Evolutionary conservation across 2,329 filamentous ascomycete genomes (phyloP).

Genomic region (Diaporthe sp.): DNA sequence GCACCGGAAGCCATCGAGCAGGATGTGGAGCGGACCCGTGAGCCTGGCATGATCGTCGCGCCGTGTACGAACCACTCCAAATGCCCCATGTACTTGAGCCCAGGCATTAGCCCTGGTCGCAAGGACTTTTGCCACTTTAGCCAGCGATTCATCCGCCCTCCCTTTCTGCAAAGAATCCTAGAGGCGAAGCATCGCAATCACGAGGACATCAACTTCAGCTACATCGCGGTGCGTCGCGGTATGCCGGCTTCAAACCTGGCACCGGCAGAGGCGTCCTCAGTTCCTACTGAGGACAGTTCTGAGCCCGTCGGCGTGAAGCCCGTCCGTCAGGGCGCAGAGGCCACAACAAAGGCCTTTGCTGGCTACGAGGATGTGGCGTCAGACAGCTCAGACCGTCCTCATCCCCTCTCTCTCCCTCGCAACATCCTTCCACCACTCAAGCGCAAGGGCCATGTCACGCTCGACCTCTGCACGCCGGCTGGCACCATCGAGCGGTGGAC

Average conservation of each 20-base stretch:
- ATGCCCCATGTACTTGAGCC: slow-evolving; percentile 88
- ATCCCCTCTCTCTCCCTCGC: slow-evolving; percentile 82
- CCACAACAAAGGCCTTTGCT: slow-evolving; percentile 76
- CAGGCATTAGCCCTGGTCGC: slow-evolving; percentile 78
- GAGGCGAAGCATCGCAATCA: slow-evolving; percentile 80
- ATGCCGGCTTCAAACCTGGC: slow-evolving; percentile 52
- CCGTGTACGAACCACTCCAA: slow-evolving; percentile 89
- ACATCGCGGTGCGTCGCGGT: slow-evolving; percentile 87
- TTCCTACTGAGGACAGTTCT: slow-evolving; percentile 55
- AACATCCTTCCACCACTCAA: slow-evolving; percentile 86
- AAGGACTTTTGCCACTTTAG: slow-evolving; percentile 93
- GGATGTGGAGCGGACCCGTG: slow-evolving; percentile 60
- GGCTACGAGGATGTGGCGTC: slow-evolving; percentile 72
- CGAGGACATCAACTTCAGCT: slow-evolving; percentile 93
- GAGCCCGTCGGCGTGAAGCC: slow-evolving; percentile 48
- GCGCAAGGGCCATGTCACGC: slow-evolving; percentile 85
- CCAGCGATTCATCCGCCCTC: slow-evolving; percentile 88
- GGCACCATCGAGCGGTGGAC: slow-evolving; percentile 95
- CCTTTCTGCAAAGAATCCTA: slow-evolving; percentile 83
- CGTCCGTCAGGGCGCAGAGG: slow-evolving; percentile 63
- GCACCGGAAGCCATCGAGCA: slow-evolving; percentile 58
- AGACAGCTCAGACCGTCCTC: slow-evolving; percentile 52
- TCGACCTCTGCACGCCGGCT: slow-evolving; percentile 91
- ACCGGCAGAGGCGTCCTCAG: slow-evolving; percentile 38
- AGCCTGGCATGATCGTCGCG: slow-evolving; percentile 75